These are phyloP conservation scores for Cladosporium halotolerans DNA, from an alignment of 2,329 filamentous ascomycete species.

Conservation along the genomic window DNA sequence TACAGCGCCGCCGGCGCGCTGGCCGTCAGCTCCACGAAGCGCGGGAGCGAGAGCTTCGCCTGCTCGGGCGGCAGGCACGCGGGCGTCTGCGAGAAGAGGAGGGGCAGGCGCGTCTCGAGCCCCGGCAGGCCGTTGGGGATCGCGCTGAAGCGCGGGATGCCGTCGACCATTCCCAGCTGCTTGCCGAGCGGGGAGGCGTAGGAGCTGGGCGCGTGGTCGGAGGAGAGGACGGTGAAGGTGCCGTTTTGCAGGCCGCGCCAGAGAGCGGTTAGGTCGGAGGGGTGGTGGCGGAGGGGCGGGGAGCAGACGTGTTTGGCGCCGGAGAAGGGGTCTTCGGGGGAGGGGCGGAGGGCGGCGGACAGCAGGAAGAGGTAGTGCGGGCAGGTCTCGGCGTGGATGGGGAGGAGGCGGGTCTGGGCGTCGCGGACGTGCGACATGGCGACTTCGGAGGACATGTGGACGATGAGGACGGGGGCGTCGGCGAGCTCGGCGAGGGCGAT, in stretches of 20 bases:
- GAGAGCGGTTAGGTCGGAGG: conserved; percentile 29
- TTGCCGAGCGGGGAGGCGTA: conserved; percentile 35
- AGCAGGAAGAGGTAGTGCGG: conserved; percentile 33
- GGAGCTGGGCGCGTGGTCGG: conserved; percentile 35
- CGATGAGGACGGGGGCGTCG: conserved; percentile 48
- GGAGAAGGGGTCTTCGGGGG: conserved; percentile 29
- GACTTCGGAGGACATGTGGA: conserved; percentile 44
- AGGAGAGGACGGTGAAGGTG: conserved; percentile 30
- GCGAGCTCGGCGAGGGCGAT: conserved; percentile 46
- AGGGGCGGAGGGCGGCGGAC: conserved; percentile 26
- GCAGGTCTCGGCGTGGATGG: conserved; percentile 34
- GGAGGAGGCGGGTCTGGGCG: conserved; percentile 30
- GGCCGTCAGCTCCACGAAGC: conserved; percentile 41
- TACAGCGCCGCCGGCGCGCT: conserved; percentile 42
- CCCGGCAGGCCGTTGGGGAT: conserved; percentile 42
- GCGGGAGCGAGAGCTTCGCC: conserved; percentile 28
- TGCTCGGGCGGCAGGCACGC: conserved; percentile 21
- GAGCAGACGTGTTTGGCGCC: conserved; percentile 33
- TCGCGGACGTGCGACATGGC: conserved; percentile 30
- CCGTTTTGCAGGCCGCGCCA: conserved; percentile 32
- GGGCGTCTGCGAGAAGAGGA: conserved; percentile 33
- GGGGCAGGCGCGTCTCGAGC: conserved; percentile 37
- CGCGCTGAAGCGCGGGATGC: conserved; percentile 33
- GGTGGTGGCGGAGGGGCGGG: conserved; percentile 28
- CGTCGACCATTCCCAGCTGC: conserved; percentile 32